Percentiles rank a stretch among this genome's conserved stretches.
phyloP scores from a whole-genome alignment of 2,329 filamentous ascomycete genomes.

The Epichloe sp. region DNA sequence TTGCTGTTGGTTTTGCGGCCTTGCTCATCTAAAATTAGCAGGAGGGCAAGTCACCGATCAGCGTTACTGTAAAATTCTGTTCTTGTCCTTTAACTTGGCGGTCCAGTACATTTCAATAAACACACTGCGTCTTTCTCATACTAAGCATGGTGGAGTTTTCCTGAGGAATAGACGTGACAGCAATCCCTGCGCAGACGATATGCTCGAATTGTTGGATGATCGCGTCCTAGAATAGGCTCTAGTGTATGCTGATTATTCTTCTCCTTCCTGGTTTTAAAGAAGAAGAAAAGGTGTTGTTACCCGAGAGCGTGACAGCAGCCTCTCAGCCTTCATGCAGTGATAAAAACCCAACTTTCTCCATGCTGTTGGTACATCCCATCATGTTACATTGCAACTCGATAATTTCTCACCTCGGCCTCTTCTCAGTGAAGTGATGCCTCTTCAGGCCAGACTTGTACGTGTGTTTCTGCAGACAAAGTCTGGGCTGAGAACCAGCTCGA shows the following conservation, averaged over 20 bases:
- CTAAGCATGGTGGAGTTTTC: background rate
- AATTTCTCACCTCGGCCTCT: too few species aligned
- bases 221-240: too few species aligned
- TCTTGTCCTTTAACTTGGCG: background rate
- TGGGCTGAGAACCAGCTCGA: background rate
- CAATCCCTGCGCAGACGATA: too few species aligned
- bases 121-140: background rate
- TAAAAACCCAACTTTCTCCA: background rate
- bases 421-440: too few species aligned
- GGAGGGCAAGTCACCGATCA: background rate
- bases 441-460: too few species aligned
- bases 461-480: background rate
- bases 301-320: too few species aligned
- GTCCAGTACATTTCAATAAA: background rate
- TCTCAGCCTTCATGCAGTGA: background rate
- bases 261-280: too few species aligned
- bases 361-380: background rate
- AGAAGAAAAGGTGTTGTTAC: background rate
- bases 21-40: background rate
- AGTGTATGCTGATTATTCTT: too few species aligned
- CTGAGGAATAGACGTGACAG: too few species aligned
- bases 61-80: background rate
- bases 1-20: slow-evolving; percentile 2
- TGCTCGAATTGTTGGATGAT: too few species aligned
- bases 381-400: too few species aligned